phyloP scores from a whole-genome alignment of 352 stramenopile species.

The Phytophthora pistaciae region DNA sequence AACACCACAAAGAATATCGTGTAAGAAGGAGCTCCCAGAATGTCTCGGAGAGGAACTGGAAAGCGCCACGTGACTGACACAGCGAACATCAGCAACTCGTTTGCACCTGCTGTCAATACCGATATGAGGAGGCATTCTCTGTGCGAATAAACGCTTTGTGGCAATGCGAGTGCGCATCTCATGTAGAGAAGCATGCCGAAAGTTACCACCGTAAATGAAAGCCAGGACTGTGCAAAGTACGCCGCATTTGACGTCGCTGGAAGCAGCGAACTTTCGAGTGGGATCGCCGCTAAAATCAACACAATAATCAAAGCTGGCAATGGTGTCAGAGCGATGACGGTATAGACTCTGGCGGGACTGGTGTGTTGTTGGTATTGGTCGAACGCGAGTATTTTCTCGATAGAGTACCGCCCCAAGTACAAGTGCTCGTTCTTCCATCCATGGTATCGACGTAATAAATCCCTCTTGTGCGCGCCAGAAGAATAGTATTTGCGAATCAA shows the following conservation, averaged over 20 bases:
- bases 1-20: conserved; percentile 10
- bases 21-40: conserved; percentile 19
- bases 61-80: conserved; percentile 22
- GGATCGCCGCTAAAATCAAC: conserved; percentile 11
- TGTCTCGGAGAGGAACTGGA: conserved; percentile 27
- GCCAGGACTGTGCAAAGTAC: conserved; percentile 16
- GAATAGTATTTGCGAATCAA: background rate
- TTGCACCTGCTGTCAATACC: background rate
- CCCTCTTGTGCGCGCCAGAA: background rate
- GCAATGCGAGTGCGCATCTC: conserved; percentile 20
- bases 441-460: conserved; percentile 14
- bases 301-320: conserved; percentile 5
- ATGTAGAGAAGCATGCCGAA: conserved; percentile 12
- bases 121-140: conserved; percentile 9
- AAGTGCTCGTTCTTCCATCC: conserved; percentile 38
- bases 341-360: conserved; percentile 1
- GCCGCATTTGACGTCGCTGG: background rate
- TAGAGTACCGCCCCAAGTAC: conserved; percentile 38
- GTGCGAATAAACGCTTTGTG: conserved; percentile 16
- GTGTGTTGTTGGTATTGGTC: conserved; percentile 25
- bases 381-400: conserved; percentile 25
- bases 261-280: conserved; percentile 10
- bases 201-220: conserved; percentile 6
- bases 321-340: conserved; percentile 16
- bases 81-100: conserved; percentile 20